phyloP scores from a whole-genome alignment of 2,329 filamentous ascomycete genomes.

The Didymella arachidicola region DNA sequence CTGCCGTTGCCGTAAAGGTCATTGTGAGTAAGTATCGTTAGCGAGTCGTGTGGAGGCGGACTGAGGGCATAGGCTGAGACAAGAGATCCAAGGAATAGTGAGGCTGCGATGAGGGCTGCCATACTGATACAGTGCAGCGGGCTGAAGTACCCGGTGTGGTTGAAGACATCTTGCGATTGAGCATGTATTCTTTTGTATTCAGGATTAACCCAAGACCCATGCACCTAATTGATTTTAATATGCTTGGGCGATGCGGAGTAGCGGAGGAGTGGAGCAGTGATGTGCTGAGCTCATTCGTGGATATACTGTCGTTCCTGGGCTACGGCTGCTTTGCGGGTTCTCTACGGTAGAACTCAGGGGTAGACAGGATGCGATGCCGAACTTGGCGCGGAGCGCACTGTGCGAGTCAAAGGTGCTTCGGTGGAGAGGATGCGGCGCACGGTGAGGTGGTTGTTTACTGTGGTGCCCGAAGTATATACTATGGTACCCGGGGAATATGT shows the following conservation, averaged over 20 bases:
- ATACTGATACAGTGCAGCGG: conserved; percentile 20
- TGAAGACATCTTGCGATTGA: background rate
- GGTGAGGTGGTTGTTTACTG: background rate
- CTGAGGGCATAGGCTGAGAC: conserved; percentile 26
- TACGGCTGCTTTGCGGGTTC: conserved; percentile 2
- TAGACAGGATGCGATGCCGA: conserved; percentile 3
- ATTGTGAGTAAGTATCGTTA: conserved; percentile 43
- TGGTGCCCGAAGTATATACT: no score
- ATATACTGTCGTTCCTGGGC: conserved; percentile 2
- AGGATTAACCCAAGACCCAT: background rate
- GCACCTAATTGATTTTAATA: background rate
- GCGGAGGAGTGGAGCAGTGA: background rate
- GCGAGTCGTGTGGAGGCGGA: conserved; percentile 35
- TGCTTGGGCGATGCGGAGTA: background rate
- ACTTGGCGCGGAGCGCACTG: conserved; percentile 6
- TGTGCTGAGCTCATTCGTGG: conserved; percentile 17
- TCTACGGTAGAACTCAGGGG: conserved; percentile 6
- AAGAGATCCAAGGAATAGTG: conserved; percentile 18
- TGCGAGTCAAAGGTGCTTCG: conserved; percentile 7
- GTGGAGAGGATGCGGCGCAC: conserved; percentile 7
- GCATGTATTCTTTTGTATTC: background rate
- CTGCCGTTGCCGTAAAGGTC: conserved; percentile 38
- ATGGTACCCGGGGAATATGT: no score
- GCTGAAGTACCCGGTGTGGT: background rate
- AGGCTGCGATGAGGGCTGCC: conserved; percentile 18